Conservation (phyloP, 1,284 basidiomycete genomes). For the Malassezia arunalokei region DNA sequence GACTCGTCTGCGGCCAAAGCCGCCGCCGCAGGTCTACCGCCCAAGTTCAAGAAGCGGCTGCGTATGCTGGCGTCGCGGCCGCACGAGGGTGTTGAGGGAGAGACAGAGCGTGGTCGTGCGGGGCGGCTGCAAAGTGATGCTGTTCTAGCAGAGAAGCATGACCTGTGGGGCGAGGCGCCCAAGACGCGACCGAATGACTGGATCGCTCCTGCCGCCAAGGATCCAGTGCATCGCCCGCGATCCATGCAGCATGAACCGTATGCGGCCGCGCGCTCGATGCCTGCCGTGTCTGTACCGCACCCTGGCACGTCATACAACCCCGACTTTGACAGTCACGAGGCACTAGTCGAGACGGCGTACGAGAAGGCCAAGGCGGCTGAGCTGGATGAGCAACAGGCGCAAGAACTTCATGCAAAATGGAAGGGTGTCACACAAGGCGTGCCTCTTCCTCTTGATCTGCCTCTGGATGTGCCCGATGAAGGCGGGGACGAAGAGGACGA, state of each 20-base stretch:
- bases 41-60: constrained; percentile 21
- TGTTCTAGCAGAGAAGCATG: constrained; percentile 9
- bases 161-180: constrained; percentile 4
- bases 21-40: constrained; percentile 20
- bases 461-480: constrained; percentile 17
- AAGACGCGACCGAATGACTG: constrained; percentile 3
- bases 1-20: constrained; percentile 13
- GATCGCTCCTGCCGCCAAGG: not conserved
- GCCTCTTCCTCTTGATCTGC: constrained; percentile 21
- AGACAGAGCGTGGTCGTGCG: constrained; percentile 4
- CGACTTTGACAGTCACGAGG: constrained; percentile 61
- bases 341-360: constrained; percentile 61
- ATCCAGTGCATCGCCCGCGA: not conserved
- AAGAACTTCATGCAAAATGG: constrained; percentile 7
- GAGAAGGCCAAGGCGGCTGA: constrained; percentile 56
- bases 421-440: constrained; percentile 10
- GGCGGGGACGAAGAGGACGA: not conserved
- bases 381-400: constrained; percentile 50
- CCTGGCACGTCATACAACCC: constrained; percentile 92
- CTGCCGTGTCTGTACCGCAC: constrained; percentile 64
- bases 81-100: constrained; percentile 9
- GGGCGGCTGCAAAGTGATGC: constrained; percentile 15
- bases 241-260: constrained; percentile 4
- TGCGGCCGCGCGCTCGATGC: constrained; percentile 22
- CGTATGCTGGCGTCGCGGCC: constrained; percentile 14